Base-by-base conservation (phyloP, 805 yeast genomes). In the Sungouiozyma intestinalis region DNA sequence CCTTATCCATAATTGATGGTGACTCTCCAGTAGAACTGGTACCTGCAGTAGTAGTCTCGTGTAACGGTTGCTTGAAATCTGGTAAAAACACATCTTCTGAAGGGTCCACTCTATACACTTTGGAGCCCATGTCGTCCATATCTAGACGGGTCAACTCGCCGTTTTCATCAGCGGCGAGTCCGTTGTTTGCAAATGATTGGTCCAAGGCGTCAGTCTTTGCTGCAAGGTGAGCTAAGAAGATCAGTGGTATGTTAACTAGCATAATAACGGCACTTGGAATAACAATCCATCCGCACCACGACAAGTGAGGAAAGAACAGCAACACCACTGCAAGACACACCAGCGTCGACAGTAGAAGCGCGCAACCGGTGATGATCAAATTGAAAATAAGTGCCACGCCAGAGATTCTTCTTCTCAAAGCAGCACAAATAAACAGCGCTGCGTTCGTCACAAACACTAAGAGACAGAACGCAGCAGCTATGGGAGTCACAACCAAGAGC, bases 221-320 rank as follows among this genome's bases (percentile, higher is more conserved):
- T 2, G 47, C 40, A 15, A 60, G 46, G 42, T 58, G 55, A 17
- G 73, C 68, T 20, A 74, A 48, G 39, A 73, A 67, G 24, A 73
- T 63, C 35, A 76, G 57, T 4, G 82, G 73, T 2, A 79, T 45
- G 2, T 77, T 61, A 2, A 77, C 41, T 44, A 83, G 62, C 42
- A 71, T 69, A 41, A 78, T 60, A 0, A 69, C 80, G 11, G 84
- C 81, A 3, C 85, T 72, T 1, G 81, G 86, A 21, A 82, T 70
- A 52, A 80, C 66, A 29, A 79, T 56, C 88, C 90, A 83, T 7
- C 79, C 69, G n/a, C 78, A 69, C 88, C 88, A 83, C 5, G 69
- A 62, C 15, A 80, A 68, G 46, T 78, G 66, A 7, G 92, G 92
- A 50, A 68, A 72, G 57, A 79, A 83, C 14, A 76, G 63, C 39